Evolutionary conservation across 148 eudicot genomes (phyloP), one percentile per base, ranked within the genome.

Genomic region (Chenopodium berlandieri): DNA sequence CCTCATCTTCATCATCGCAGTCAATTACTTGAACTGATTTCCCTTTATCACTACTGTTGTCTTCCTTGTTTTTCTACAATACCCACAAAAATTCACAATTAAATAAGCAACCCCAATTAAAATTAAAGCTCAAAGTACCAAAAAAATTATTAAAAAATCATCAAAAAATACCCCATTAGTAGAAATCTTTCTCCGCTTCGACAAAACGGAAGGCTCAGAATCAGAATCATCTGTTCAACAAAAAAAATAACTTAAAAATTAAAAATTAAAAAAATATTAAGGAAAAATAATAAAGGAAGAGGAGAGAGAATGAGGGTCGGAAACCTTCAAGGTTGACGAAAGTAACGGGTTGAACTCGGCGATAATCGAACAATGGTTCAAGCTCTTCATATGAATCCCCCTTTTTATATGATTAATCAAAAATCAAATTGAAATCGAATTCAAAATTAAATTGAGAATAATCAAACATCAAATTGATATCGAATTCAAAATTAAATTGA

Each of bases 331-430:
- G 86, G 63, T 58, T 72, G 75, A 91, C 79, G 73, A 85, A 44
- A 71, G 85, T 69, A 47, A 62, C 37, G 34, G 97, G 97, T 80
- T 95, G 97, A 30, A 95, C 91, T 20, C 99, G 99, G 44, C 78
- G 80, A 82, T 95, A 95, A 91, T 95, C 97, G 82, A 95, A 95
- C 7, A 95, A 88, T 2, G 97, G 94, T 65, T 95, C 97, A 50
- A 95, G 80, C 86, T 95, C 98, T 79, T 93, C 97, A 11, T 25
- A 30, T 8, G 80, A 79, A 79, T 94, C 92, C 5, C 34, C 89
- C 94, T 88, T 67, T 63, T 10, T 1, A 4, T 12, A 56, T 25
- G 63, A 63, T 12, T 17, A 44, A 12, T 47, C 25, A 37, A 76
- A 63, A 27, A 16, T 7, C 8, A 9, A 31, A 78, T 30, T 69